Evolutionary conservation across 192 early-diverging fungal species (phyloP).

Genomic region (Dispira parvispora): DNA sequence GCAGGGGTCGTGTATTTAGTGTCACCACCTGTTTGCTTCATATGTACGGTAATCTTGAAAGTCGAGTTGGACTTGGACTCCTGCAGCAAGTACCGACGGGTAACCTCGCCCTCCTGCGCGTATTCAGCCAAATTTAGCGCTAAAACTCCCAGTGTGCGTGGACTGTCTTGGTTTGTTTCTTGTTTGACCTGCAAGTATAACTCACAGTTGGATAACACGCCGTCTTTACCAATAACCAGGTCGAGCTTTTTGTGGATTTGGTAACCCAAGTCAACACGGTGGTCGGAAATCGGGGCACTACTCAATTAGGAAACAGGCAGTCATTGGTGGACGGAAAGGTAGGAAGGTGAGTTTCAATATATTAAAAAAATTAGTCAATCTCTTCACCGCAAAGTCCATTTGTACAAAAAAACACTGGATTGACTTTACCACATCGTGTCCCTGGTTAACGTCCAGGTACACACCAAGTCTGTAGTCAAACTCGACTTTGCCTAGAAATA

Average conservation of each 20-base stretch:
- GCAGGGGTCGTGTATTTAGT: background rate
- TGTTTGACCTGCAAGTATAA: conserved; percentile 52
- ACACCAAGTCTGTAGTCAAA: too few species aligned
- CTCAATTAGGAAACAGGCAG: background rate
- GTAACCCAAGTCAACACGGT: conserved; percentile 46
- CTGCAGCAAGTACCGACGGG: conserved; percentile 40
- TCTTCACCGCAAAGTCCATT: too few species aligned
- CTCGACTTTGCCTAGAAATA: too few species aligned
- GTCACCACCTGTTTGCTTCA: conserved; percentile 12
- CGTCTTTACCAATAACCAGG: conserved; percentile 55
- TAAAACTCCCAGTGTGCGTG: conserved; percentile 44
- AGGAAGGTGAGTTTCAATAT: too few species aligned
- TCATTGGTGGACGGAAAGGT: too few species aligned
- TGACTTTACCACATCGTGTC: too few species aligned
- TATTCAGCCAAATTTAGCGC: conserved; percentile 68
- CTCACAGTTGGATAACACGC: conserved; percentile 56
- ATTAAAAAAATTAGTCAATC: too few species aligned
- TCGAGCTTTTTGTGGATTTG: conserved; percentile 30
- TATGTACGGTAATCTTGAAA: conserved; percentile 28
- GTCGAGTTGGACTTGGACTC: conserved; percentile 67
- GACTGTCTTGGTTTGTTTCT: conserved; percentile 38
- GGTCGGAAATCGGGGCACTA: conserved; percentile 32
- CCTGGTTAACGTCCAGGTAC: too few species aligned
- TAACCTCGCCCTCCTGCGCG: conserved; percentile 31
- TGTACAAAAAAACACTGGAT: too few species aligned